These are phyloP conservation scores for Ganoderma meredithae DNA, from an alignment of 1,284 basidiomycete genomes.

Conservation along the genomic window DNA sequence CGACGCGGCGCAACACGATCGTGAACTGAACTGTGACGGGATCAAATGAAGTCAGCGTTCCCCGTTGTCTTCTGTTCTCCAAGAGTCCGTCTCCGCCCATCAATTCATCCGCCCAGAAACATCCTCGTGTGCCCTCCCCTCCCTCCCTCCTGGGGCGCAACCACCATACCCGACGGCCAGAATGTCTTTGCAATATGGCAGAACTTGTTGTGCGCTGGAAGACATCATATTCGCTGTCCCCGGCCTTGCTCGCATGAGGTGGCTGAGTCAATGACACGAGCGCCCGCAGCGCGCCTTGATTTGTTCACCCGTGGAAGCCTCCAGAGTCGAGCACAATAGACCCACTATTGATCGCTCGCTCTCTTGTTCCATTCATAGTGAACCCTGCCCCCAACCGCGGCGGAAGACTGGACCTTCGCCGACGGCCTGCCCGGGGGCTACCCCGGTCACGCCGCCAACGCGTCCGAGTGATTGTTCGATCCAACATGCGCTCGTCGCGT, in stretches of 20 bases:
- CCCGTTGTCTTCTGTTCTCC: background rate
- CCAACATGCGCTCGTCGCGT: background rate
- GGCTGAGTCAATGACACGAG: background rate
- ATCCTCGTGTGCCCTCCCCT: background rate
- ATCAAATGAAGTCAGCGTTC: background rate
- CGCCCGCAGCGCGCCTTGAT: background rate
- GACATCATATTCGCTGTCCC: background rate
- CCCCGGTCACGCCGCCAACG: constrained; percentile 1
- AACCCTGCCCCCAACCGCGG: background rate
- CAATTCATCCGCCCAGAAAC: background rate
- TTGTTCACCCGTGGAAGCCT: background rate
- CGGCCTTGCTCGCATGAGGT: background rate
- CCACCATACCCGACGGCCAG: background rate
- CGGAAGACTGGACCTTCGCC: background rate
- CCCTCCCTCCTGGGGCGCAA: background rate
- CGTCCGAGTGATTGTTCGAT: background rate
- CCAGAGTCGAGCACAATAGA: background rate
- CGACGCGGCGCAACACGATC: background rate
- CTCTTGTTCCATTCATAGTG: background rate
- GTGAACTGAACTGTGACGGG: background rate
- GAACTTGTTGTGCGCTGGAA: background rate
- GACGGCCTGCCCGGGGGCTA: background rate
- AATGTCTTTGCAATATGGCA: background rate
- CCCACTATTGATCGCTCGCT: background rate
- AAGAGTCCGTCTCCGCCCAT: background rate